Evolutionary conservation across 2,329 filamentous ascomycete genomes (phyloP), one percentile per base, ranked within the genome.

Genomic region (Beauveria brongniartii): DNA sequence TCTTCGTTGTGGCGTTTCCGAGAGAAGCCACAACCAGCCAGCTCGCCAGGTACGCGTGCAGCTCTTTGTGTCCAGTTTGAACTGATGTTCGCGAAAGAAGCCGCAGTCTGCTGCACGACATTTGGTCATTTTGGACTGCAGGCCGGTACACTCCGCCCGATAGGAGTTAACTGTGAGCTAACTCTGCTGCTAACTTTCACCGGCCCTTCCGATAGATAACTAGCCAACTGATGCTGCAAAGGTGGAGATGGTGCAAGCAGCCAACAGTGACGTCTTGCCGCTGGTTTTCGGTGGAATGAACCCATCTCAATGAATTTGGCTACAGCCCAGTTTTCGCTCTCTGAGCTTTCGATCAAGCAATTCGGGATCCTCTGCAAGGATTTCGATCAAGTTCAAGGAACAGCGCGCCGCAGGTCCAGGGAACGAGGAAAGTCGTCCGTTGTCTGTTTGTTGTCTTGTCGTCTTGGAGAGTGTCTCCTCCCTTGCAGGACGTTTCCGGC

Each of bases 221-320:
- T 10, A 14, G 3, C n/a, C 20, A 16, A 5, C 20, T 10, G 46
- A 16, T 3, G 9, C 20, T 46, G 22, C 8, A 41, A 50, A 50
- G 40, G 46, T 57, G 55, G 55, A 18, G 34, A 18, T 20, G 20
- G 20, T 34, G 24, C 20, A 16, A 40, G 16, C 30, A 50, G 54
- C 46, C 30, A 40, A 37, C 5, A 22, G 55, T 57, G 55, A 57
- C 46, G 55, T 50, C 55, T 24, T 40, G 55, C 55, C 55, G 55
- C n/a, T 20, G 16, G 34, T 26, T 50, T 26, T 57, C 55, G 55
- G 55, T 4, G 26, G n/a, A 16, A 5, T 12, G 20, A n/a, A n/a
- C 7, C n/a, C 2, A 1, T 10, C 14, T 20, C 20, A 18, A 18
- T 22, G 2, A 18, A 22, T 28, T 56, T 47, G 43, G n/a, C n/a